Conservation (phyloP, 768 basidiomycete genomes). For the Pleurotus citrinopileatus region DNA sequence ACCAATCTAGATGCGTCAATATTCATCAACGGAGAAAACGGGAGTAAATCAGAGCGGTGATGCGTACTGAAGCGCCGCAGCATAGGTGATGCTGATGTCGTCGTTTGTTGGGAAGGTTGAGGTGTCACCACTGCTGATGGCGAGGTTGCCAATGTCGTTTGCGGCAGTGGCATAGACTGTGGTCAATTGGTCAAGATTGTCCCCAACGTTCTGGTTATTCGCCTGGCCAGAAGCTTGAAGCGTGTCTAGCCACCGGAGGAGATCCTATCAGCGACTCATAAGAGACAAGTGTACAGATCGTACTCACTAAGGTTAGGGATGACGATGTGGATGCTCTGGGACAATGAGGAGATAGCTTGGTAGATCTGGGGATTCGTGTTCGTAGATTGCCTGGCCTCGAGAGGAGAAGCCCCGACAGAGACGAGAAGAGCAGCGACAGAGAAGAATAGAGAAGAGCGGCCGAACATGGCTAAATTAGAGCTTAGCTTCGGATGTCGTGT, state of each 20-base stretch:
- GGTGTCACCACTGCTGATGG: conserved; percentile 28
- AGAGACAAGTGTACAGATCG: no score
- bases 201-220: conserved; percentile 23
- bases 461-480: conserved; percentile 1
- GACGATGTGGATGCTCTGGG: conserved; percentile 17
- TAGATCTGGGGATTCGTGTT: conserved; percentile 30
- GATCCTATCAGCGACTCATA: no score
- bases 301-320: conserved; percentile 26
- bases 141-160: conserved; percentile 17
- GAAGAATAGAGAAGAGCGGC: conserved; percentile 14
- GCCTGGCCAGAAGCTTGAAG: conserved; percentile 27
- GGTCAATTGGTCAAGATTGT: conserved; percentile 23
- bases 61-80: conserved; percentile 28
- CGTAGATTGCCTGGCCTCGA: conserved; percentile 25
- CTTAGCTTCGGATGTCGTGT: no score
- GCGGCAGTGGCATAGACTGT: conserved; percentile 21
- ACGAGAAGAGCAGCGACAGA: conserved; percentile 23
- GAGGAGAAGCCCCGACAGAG: conserved; percentile 24
- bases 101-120: conserved; percentile 30
- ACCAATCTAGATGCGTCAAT: conserved; percentile 17
- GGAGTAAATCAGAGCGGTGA: neutral
- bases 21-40: neutral
- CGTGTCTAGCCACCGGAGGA: no score
- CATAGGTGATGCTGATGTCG: conserved; percentile 28
- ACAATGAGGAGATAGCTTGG: conserved; percentile 23